Evolutionary conservation across 163 green algal species (phyloP), one percentile per base, ranked within the genome.

Genomic region (Volvox carteri): DNA sequence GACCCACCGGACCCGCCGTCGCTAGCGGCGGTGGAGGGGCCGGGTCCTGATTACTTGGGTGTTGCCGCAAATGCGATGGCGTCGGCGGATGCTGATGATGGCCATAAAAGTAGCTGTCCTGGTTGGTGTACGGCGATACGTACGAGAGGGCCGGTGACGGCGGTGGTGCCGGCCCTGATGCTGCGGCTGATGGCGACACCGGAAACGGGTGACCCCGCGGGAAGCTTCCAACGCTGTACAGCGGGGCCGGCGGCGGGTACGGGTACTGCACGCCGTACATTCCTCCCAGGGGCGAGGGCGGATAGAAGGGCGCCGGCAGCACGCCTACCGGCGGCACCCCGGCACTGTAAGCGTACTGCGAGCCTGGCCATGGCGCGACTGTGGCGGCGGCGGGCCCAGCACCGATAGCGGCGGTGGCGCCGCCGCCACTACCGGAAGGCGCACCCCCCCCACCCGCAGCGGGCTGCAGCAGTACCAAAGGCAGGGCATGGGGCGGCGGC

Each of bases 21-120:
- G n/a, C n/a, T n/a, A n/a, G n/a, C n/a, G n/a, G n/a, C n/a, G n/a
- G n/a, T n/a, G n/a, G n/a, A n/a, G n/a, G n/a, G n/a, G n/a, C n/a
- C 54, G 54, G 28, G 33, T 54, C 41, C 46, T 39, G 75, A 33
- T 52, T 58, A 14, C 39, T 19, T 4, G 28, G 75, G 8, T 68
- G 75, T 21, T 84, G 48, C 3, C 28, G 54, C 8, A n/a, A n/a
- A n/a, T n/a, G n/a, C n/a, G n/a, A n/a, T n/a, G n/a, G n/a, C n/a
- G n/a, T n/a, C n/a, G n/a, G n/a, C n/a, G n/a, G n/a, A n/a, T 11
- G 54, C 28, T 19, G 5, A 65, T 65, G 54, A 23, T 46, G 77
- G 35, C 54, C 37, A 37, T 86, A 86, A 41, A 52, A 70, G 35
- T 74, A 74, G 9, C 52, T 25, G 58, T 86, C 78, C 19, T 21